Evolutionary conservation across 2,329 filamentous ascomycete genomes (phyloP).

Genomic region (Colletotrichum magnum): DNA sequence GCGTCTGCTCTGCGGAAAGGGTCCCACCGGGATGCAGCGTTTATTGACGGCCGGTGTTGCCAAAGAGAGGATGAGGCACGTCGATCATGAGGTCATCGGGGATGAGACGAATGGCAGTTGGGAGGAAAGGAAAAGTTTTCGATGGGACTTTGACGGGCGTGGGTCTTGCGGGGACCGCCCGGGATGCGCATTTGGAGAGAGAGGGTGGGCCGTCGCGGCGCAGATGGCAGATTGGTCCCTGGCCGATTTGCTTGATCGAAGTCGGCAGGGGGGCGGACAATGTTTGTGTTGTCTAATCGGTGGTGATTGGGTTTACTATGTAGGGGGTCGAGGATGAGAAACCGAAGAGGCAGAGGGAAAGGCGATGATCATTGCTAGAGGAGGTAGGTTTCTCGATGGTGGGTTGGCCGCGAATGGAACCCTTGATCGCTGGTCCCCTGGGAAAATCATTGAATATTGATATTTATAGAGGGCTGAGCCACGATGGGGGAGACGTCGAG

Average conservation of each 20-base stretch:
- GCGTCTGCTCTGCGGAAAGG: conserved; percentile 4
- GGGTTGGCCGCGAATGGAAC: conserved; percentile 28
- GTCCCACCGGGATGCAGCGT: conserved; percentile 33
- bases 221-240: conserved; percentile 25
- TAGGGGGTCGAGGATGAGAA: not conserved
- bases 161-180: conserved; percentile 33
- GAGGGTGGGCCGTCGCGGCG: not conserved
- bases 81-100: conserved; percentile 42
- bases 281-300: no score
- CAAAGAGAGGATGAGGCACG: conserved; percentile 21
- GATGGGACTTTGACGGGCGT: conserved; percentile 29
- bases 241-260: conserved; percentile 19
- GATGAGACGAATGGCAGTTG: conserved; percentile 20
- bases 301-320: not conserved
- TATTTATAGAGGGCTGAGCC: conserved; percentile 41
- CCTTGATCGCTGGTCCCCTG: conserved; percentile 38
- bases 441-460: conserved; percentile 37
- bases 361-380: conserved; percentile 38
- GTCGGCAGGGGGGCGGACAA: conserved; percentile 11
- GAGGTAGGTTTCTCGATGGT: conserved; percentile 35
- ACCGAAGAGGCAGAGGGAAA: not conserved
- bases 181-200: conserved; percentile 6
- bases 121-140: conserved; percentile 32
- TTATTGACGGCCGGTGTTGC: conserved; percentile 39
- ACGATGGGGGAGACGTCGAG: conserved; percentile 19